These are phyloP conservation scores for Pythium scleroteichum DNA, from an alignment of 352 stramenopile genomes.

Conservation along the genomic window DNA sequence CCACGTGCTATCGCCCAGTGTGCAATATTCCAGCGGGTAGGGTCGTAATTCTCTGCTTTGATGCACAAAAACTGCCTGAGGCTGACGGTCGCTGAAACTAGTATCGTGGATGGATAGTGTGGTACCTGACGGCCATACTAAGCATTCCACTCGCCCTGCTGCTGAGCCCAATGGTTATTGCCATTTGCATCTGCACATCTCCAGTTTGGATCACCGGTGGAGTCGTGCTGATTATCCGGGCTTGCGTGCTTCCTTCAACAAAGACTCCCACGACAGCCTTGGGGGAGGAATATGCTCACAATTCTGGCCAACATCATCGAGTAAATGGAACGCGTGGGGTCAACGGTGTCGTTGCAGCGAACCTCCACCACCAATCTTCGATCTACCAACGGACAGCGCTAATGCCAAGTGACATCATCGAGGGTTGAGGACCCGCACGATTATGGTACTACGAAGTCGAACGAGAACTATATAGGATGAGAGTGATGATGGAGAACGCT, in stretches of 20 bases:
- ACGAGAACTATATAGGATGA: background rate
- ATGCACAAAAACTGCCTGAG: background rate
- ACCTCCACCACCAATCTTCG: slow-evolving; percentile 13
- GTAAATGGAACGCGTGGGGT: slow-evolving; percentile 21
- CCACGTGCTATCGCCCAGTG: slow-evolving; percentile 9
- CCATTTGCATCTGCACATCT: slow-evolving; percentile 73
- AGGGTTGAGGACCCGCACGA: background rate
- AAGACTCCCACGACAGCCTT: slow-evolving; percentile 28
- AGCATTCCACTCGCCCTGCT: slow-evolving; percentile 76
- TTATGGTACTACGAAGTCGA: no score
- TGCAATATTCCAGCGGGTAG: slow-evolving; percentile 11
- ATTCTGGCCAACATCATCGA: slow-evolving; percentile 22
- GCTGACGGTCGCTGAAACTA: slow-evolving; percentile 16
- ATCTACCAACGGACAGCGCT: slow-evolving; percentile 16
- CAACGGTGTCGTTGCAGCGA: slow-evolving; percentile 12
- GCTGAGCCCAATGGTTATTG: slow-evolving; percentile 76
- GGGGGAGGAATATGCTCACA: slow-evolving; percentile 46
- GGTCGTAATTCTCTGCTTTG: background rate
- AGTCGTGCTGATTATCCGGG: slow-evolving; percentile 54
- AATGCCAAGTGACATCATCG: slow-evolving; percentile 12
- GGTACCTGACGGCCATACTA: slow-evolving; percentile 65
- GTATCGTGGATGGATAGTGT: slow-evolving; percentile 60
- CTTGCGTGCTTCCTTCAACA: slow-evolving; percentile 35
- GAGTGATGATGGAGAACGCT: background rate
- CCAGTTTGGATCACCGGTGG: slow-evolving; percentile 72